Evolutionary conservation across 371 early-diverging fungal genomes (phyloP), one percentile per base, ranked within the genome.

Genomic region (Mucor racemosus): DNA sequence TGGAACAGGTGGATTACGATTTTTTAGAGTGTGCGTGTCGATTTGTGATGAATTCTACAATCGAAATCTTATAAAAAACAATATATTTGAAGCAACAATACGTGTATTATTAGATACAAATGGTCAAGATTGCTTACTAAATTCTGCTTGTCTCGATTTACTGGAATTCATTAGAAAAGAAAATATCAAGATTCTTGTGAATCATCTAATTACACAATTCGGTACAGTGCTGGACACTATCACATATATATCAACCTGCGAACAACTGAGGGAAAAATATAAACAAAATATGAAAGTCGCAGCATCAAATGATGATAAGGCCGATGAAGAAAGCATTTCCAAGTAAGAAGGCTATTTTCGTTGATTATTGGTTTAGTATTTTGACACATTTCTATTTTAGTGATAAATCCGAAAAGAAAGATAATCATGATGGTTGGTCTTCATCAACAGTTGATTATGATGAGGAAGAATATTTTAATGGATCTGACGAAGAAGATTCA

Each of bases 391-490:
- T 38, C 1, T 9, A 9, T 38, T 38, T 11, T 44, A 41, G 56
- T 60, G 58, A 74, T 72, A 33, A 62, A 66, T 1, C 67, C 66
- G 35, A 69, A 68, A 26, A 56, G 59, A 69, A 59, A 26, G 44
- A 35, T 13, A 57, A 58, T 59, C 34, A 17, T 34, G 53, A 59
- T n/a, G 65, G 64, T 1, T 64, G 64, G 64, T 5, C 75, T 10
- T 81, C 85, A 11, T 73, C 81, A 6, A 81, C 83, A 13, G 75
- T 89, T 13, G 93, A 94, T 67, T 85, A 89, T 19, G 88, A 85
- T 26, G 96, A 96, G 65, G 95, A 95, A 58, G 92, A 91, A 5
- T 96, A 95, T 67, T 93, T 96, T 70, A 91, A 93, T 71, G 78
- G 84, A 5, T 80, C 86, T 0, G 92, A 92, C 40, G 94, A 90